Evolutionary conservation across 2,329 filamentous ascomycete species (phyloP), one percentile per base, ranked within the genome.

Genomic region (Cercospora berteroae): DNA sequence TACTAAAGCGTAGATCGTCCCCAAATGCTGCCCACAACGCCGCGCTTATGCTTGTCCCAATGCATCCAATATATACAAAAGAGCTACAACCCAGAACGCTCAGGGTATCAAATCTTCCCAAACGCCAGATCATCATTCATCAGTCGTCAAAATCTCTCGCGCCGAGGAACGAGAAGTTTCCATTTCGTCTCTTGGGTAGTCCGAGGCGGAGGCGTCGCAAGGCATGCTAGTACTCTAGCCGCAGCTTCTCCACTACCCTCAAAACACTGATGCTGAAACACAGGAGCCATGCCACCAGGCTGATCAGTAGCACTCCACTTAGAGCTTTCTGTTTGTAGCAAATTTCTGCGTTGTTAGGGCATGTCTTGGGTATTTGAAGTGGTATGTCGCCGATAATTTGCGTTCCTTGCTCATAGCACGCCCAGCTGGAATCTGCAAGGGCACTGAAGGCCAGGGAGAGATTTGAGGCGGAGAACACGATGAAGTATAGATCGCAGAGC

Each of bases 381-480:
- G 59, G 63, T 2, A 66, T 23, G n/a, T 66, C 66, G 42, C 58
- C 63, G 3, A 71, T 58, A 7, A 50, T 65, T 33, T 63, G 33
- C 18, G 58, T 44, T 42, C 71, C 73, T 31, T 71, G 64, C 23
- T 67, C 74, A 62, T 73, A 77, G 72, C 83, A 84, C 7, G 81
- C 81, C 77, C 88, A 89, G 48, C 84, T 83, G 31, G 84, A 81
- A 72, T 90, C 86, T 5, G 84, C 89, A 63, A 97, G 82, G 8
- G 92, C 90, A 77, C 92, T 91, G 77, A 97, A 97, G 1, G 94
- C 94, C 70, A 99, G 83, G 48, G 92, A 91, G 27, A 96, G 86
- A 80, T 97, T 98, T 61, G 94, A 93, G 4, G 94, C 93, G 79
- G 97, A 94, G 82, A 99, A 97, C 50, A 98, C 94, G 75, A 99